A percentile compares a stretch with the other conserved stretches of the same genome.
phyloP scores from a whole-genome alignment of 1,284 basidiomycete genomes.

The Fomitiporia mediterranea region DNA sequence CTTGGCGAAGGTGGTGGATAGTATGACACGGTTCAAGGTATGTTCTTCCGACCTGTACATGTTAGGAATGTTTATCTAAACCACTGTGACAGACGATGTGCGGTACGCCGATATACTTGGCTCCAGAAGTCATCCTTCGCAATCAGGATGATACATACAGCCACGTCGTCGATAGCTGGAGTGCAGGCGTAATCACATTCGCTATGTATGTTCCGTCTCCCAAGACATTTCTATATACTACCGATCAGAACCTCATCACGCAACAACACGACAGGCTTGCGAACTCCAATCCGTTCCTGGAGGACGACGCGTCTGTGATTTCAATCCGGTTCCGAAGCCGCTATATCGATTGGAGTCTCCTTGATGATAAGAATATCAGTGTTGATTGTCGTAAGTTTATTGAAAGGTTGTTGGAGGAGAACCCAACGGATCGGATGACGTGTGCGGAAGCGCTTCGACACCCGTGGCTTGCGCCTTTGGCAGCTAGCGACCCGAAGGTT shows the following conservation, averaged over 20 bases:
- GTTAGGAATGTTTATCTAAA: conserved; percentile 6
- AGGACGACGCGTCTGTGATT: conserved; percentile 55
- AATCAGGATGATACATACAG: conserved; percentile 67
- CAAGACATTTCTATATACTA: background rate
- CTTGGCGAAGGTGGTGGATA: conserved; percentile 82
- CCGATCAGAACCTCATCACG: too few relatives aligned
- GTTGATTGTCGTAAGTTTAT: conserved; percentile 45
- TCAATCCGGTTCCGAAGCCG: conserved; percentile 51
- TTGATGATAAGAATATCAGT: conserved; percentile 38
- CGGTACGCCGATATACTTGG: conserved; percentile 80
- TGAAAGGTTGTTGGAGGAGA: conserved; percentile 40
- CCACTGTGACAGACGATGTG: conserved; percentile 66
- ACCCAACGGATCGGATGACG: conserved; percentile 54
- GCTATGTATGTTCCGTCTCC: conserved; percentile 56
- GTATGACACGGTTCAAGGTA: conserved; percentile 65
- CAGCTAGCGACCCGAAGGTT: background rate
- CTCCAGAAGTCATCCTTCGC: conserved; percentile 84
- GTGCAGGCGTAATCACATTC: conserved; percentile 87
- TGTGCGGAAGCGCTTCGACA: conserved; percentile 56
- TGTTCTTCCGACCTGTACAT: conserved; percentile 23
- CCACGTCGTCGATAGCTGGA: conserved; percentile 88
- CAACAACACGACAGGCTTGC: too few relatives aligned
- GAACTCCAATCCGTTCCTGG: conserved; percentile 64
- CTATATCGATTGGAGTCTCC: conserved; percentile 53
- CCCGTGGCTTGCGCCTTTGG: conserved; percentile 49